phyloP scores from a whole-genome alignment of 306 rosid species.

The Prunus davidiana region DNA sequence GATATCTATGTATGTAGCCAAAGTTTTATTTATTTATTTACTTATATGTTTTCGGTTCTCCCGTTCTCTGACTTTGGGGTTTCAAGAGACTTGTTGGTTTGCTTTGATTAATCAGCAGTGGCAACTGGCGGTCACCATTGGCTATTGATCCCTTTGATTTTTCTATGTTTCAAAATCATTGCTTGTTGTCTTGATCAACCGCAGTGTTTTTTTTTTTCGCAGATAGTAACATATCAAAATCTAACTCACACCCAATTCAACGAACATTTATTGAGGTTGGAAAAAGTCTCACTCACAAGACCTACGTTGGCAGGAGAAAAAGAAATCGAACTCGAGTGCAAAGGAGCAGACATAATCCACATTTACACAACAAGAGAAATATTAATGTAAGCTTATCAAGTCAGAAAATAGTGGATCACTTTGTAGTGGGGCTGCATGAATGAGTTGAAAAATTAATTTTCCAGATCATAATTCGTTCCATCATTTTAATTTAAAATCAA shows the following conservation, averaged over 20 bases:
- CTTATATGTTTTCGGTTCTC: background rate
- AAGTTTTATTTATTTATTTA: background rate
- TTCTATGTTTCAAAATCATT: background rate
- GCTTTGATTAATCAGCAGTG: background rate
- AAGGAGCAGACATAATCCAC: fast-evolving
- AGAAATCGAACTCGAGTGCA: too few species aligned
- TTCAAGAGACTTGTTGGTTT: background rate
- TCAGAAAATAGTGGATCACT: background rate
- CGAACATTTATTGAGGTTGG: background rate
- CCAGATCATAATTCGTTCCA: background rate
- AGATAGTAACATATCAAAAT: background rate
- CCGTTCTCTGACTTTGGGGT: background rate
- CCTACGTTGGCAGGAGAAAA: background rate
- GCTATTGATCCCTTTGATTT: background rate
- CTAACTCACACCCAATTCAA: background rate
- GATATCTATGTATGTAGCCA: background rate
- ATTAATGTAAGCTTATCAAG: background rate
- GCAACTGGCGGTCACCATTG: background rate
- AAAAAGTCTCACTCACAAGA: background rate
- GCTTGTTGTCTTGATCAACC: background rate
- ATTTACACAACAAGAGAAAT: background rate
- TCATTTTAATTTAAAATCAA: too few species aligned
- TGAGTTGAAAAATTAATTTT: background rate
- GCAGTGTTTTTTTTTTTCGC: background rate
- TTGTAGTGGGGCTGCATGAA: background rate